phyloP scores from a whole-genome alignment of 2,329 filamentous ascomycete genomes.

The Venturia carpophila region DNA sequence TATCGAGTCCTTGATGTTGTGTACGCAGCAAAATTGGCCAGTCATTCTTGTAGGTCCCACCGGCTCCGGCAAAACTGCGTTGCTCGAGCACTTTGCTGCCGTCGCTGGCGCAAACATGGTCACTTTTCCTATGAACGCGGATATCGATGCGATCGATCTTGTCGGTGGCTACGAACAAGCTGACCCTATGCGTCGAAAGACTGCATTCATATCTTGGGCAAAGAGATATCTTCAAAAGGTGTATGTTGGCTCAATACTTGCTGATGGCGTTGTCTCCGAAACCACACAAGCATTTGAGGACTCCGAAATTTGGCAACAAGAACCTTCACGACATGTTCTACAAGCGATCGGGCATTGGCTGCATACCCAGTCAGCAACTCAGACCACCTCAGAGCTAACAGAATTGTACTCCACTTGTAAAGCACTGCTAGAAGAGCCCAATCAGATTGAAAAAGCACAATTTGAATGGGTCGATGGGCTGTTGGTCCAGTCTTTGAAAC shows the following conservation, averaged over 20 bases:
- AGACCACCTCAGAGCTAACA: neutral
- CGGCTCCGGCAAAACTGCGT: slow-evolving; percentile 76
- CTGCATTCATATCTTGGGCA: slow-evolving; percentile 41
- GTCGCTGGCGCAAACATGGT: slow-evolving; percentile 67
- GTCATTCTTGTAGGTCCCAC: slow-evolving; percentile 81
- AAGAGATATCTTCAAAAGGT: neutral
- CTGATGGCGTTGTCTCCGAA: neutral
- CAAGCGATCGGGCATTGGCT: neutral
- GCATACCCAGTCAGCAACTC: neutral
- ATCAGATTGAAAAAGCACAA: slow-evolving; percentile 52
- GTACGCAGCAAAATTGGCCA: slow-evolving; percentile 77
- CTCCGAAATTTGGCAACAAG: neutral
- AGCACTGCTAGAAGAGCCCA: slow-evolving; percentile 2
- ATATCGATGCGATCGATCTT: slow-evolving; percentile 94
- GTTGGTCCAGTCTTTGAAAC: slow-evolving; percentile 76
- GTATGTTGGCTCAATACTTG: neutral
- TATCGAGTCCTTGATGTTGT: slow-evolving; percentile 80
- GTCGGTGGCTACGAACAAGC: slow-evolving; percentile 95
- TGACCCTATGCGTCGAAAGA: slow-evolving; percentile 65
- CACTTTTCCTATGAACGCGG: slow-evolving; percentile 83
- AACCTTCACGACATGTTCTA: neutral
- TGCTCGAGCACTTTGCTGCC: slow-evolving; percentile 74
- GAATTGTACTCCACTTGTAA: neutral
- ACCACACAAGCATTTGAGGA: slow-evolving; percentile 4
- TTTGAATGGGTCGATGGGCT: slow-evolving; percentile 97